Evolutionary conservation across 441 rosid genomes (phyloP).

Genomic region (Adansonia rubrostipa): DNA sequence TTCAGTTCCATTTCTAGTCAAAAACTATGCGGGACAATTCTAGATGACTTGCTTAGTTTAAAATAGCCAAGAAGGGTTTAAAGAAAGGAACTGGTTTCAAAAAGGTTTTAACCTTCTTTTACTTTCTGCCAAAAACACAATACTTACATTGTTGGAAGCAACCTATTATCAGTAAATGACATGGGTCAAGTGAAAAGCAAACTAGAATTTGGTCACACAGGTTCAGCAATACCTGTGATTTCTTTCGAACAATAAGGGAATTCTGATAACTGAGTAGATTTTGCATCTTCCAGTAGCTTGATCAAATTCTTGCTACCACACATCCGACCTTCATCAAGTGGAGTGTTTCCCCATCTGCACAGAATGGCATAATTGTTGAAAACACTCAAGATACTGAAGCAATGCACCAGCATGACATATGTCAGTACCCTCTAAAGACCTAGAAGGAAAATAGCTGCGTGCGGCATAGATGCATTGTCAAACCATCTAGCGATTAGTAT

Average conservation of each 20-base stretch:
- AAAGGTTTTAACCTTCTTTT: background rate
- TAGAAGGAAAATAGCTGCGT: background rate
- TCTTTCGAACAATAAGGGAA: slow-evolving; percentile 39
- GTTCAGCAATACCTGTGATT: slow-evolving; percentile 53
- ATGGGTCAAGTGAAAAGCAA: background rate
- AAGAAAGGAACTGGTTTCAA: background rate
- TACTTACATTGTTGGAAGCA: background rate
- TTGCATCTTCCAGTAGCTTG: slow-evolving; percentile 71
- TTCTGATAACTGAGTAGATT: slow-evolving; percentile 51
- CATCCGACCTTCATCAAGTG: slow-evolving; percentile 69
- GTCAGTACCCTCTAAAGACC: background rate
- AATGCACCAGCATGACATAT: background rate
- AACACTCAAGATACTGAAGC: background rate
- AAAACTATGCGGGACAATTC: background rate
- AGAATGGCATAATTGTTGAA: slow-evolving; percentile 4
- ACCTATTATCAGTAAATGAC: slow-evolving; percentile 2
- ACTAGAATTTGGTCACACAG: background rate
- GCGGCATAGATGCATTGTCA: background rate
- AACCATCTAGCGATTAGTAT: slow-evolving; percentile 1
- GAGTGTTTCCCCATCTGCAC: slow-evolving; percentile 84
- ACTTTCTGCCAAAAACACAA: background rate
- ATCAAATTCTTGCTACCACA: slow-evolving; percentile 87
- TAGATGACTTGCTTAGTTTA: background rate
- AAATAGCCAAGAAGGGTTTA: background rate
- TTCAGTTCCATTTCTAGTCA: background rate